Evolutionary conservation across 805 yeast genomes (phyloP).

Genomic region (Sugiyamaella smithiae): DNA sequence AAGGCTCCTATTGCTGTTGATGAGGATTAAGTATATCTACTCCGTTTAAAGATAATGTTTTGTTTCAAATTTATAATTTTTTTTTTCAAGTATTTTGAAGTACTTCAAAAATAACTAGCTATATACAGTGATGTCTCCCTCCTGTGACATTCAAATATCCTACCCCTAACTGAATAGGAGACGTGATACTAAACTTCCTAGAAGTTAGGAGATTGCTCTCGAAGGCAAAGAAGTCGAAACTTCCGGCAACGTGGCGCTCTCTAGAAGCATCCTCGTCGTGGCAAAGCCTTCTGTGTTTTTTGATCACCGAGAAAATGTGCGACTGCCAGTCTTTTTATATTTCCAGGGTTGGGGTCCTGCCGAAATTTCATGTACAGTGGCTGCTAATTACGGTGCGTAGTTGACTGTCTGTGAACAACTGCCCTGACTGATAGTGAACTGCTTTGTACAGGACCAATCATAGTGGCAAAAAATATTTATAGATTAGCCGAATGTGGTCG

Average conservation of each 20-base stretch:
- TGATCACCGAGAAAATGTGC: slow-evolving; percentile 31
- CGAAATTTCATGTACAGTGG: not conserved
- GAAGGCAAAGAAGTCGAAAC: slow-evolving; percentile 29
- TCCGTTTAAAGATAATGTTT: no score
- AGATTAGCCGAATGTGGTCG: no score
- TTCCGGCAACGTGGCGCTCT: slow-evolving; percentile 37
- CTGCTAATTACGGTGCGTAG: no score
- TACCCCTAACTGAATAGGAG: slow-evolving; percentile 28
- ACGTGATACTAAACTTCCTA: slow-evolving; percentile 36
- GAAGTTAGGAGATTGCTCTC: slow-evolving; percentile 33
- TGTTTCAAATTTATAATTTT: no score
- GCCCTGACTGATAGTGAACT: no score
- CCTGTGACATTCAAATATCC: slow-evolving; percentile 35
- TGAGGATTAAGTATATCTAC: slow-evolving; percentile 18
- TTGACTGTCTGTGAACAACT: no score
- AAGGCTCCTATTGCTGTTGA: slow-evolving; percentile 20
- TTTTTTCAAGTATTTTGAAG: no score
- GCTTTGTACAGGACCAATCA: no score
- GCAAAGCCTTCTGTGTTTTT: slow-evolving; percentile 37
- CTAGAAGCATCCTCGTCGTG: slow-evolving; percentile 34
- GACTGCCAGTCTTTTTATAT: slow-evolving; percentile 7
- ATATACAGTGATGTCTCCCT: slow-evolving; percentile 33
- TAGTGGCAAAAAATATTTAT: no score
- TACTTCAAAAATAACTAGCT: no score
- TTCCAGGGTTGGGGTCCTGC: slow-evolving; percentile 6